Base-by-base conservation (phyloP, 2,329 filamentous ascomycete species). In the Dactylellina leptospora region DNA sequence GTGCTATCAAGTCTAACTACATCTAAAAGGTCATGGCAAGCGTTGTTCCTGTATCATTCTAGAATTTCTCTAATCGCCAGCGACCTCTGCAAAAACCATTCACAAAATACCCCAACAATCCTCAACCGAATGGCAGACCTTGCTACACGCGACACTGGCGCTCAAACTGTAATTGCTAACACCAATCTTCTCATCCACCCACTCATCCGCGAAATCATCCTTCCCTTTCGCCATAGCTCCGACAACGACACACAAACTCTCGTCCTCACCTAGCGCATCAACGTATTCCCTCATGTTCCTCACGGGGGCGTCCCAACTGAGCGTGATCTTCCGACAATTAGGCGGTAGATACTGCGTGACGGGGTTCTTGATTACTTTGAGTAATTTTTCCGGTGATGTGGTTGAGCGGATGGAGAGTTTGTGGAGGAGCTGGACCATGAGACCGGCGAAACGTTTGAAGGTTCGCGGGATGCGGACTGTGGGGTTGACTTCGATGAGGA, bases 131-230 rank as follows among this genome's bases (percentile, higher is more conserved):
- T 99, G 95, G 82, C 95, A 97, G 84, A 99, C 97, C 81, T 97
- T 99, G 87, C 93, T 97, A 85, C 95, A 99, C 44, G 95, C 93
- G 74, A 99, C 95, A 83, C 93, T 97, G 73, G 95, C 95, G 78
- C 92, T 96, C 74, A 99, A 85, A 78, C 93, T 96, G 85, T 91
- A 99, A 81, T 97, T 96, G 85, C 93, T 97, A 82, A 99, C 97
- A 77, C 90, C 92, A 79, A 99, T 97, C 78, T 96, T 91, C 82
- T 99, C 95, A 79, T 97, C 93, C 78, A 97, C 96, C 81, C 90
- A 92, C 40, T 87, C 86, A 79, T 99, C 95, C 75, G 95, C 95
- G 79, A 99, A 99, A 81, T 91, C 93, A 80, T 99, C 95, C 60
- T 88, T 86, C 16, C 95, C 95, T 83, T 97, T 97, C 70, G 95